Evolutionary conservation across 2,329 filamentous ascomycete species (phyloP).

Genomic region (Lachnellula subtilissima): DNA sequence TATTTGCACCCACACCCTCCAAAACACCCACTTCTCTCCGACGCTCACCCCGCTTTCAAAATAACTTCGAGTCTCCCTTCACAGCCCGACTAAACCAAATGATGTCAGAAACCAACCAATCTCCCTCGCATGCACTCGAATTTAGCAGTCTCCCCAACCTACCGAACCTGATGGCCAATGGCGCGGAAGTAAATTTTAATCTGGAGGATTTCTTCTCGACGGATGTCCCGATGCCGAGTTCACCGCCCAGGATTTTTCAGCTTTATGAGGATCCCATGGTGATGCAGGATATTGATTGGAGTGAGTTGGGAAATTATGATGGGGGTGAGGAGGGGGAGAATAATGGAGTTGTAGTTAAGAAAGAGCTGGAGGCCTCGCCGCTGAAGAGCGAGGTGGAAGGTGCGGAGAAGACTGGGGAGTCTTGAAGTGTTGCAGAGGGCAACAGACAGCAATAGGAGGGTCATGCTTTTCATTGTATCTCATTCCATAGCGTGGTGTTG

Average conservation of each 20-base stretch:
- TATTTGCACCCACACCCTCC: constrained; percentile 26
- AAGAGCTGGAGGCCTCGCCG: constrained; percentile 18
- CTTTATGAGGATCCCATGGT: constrained; percentile 28
- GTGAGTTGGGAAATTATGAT: constrained; percentile 20
- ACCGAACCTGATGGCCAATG: constrained; percentile 14
- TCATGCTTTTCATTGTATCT: constrained; percentile 6
- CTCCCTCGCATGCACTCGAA: constrained; percentile 27
- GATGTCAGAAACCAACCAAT: constrained; percentile 28
- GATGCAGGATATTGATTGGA: constrained; percentile 25
- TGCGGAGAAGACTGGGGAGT: background rate
- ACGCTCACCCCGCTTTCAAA: constrained; percentile 24
- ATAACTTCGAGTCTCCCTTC: constrained; percentile 33
- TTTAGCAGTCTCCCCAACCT: constrained; percentile 34
- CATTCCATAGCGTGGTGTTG: constrained; percentile 25
- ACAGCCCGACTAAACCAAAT: constrained; percentile 30
- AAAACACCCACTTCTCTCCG: constrained; percentile 23
- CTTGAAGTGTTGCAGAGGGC: background rate
- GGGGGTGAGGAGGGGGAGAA: constrained; percentile 2
- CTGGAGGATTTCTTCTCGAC: constrained; percentile 40
- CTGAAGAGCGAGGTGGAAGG: constrained; percentile 6
- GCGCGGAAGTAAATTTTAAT: constrained; percentile 23
- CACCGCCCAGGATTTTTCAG: constrained; percentile 37
- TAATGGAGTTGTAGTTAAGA: constrained; percentile 15
- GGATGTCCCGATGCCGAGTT: constrained; percentile 42
- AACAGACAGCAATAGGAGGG: too few relatives aligned